These are phyloP conservation scores for Colletotrichum gigasporum DNA, from an alignment of 2,329 filamentous ascomycete genomes.

Conservation along the genomic window DNA sequence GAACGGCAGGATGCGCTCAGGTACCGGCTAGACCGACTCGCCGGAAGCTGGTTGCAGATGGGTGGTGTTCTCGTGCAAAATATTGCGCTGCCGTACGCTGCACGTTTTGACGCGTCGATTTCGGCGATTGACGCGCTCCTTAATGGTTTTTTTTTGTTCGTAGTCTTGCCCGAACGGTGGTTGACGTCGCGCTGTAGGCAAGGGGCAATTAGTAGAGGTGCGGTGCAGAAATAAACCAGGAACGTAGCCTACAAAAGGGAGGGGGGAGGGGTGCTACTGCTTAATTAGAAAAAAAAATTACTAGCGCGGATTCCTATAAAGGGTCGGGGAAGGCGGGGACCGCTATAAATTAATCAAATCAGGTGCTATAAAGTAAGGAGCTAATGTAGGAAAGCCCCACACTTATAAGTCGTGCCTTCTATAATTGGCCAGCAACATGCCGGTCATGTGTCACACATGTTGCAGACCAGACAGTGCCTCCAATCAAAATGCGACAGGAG, in stretches of 20 bases:
- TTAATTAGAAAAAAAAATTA: constrained; percentile 11
- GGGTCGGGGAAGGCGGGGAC: not conserved
- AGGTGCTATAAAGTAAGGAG: not conserved
- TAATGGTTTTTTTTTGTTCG: not conserved
- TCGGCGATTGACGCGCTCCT: not conserved
- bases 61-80: not conserved
- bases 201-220: not conserved
- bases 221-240: too few species aligned
- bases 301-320: constrained; percentile 14
- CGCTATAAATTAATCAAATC: not conserved
- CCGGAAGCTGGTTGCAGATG: not conserved
- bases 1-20: too few species aligned
- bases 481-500: constrained; percentile 17
- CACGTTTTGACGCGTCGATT: constrained; percentile 6
- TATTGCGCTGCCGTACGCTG: not conserved
- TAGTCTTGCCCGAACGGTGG: not conserved
- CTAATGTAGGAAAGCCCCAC: not conserved
- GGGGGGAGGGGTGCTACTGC: not conserved
- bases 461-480: not conserved
- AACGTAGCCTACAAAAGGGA: not conserved
- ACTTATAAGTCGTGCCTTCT: constrained; percentile 1
- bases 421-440: too few species aligned
- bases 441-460: not conserved
- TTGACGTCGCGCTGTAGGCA: not conserved
- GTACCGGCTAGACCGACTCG: not conserved